Evolutionary conservation across 2,329 filamentous ascomycete species (phyloP), one percentile per base, ranked within the genome.

Genomic region (Nothomitra cinnamomea): DNA sequence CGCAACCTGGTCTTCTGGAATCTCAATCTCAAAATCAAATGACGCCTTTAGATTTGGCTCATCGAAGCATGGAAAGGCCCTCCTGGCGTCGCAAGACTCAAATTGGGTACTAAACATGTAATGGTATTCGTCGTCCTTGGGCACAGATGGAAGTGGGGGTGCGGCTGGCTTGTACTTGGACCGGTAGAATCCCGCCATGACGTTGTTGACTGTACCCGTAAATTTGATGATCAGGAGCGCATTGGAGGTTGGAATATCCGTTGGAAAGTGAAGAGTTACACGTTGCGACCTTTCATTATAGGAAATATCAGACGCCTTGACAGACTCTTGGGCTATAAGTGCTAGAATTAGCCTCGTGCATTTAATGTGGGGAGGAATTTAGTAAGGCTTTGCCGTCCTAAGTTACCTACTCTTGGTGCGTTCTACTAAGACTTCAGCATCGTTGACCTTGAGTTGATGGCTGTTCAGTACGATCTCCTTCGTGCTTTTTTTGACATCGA

Each of bases 11-110:
- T 90, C 87, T 48, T 84, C 82, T 15, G 92, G 90, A 48, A 95
- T 78, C 70, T 96, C 90, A 58, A 98, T 84, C 62, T 88, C 78
- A 56, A 98, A 85, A 67, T 95, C 89, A 64, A 95, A 96, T 1
- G 88, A 90, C 10, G 92, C 87, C 71, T 98, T 98, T 58, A 96
- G 77, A 63, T 94, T 95, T 42, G 92, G 92, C 71, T 98, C 92
- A 64, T 98, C 92, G 64, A 96, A 96, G 72, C 92, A 98, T 49
- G 92, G 92, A 70, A 98, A 95, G 7, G 92, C 90, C 60, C 89
- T 78, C 59, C 92, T 83, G 57, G 92, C 92, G 69, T 98, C 92
- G 63, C 88, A 95, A 47, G 89, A 84, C 73, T 98, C 92, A 64
- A 98, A 98, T 66, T 98, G 92, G 50, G 92, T 98, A 72, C 87